Base-by-base conservation (phyloP, 257 asterid genomes). In the Petunia axillaris region DNA sequence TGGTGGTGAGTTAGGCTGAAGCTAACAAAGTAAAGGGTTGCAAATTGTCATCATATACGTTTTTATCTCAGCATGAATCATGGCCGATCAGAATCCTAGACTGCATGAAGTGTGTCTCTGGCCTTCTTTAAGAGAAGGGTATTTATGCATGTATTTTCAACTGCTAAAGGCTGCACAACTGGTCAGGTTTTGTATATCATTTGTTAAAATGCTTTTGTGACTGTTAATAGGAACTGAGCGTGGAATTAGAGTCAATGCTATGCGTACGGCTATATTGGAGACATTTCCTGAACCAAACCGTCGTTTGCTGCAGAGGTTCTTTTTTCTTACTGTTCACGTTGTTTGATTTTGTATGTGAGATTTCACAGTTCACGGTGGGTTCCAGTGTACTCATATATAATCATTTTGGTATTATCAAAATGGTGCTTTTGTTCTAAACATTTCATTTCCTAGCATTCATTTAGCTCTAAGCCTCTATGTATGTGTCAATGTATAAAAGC, bases 221-320 rank as follows among this genome's bases (percentile, higher is more conserved):
- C 79, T 78, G 82, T 82, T 83, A 76, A 82, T 79, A 96, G 99
- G 96, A 86, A 86, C 94, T 85, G 99, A 96, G 2, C 97, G 99
- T 55, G 83, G 89, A 87, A 85, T 82, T 85, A 93, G 95, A 87
- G 89, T 91, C 65, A 83, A 75, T 50, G 98, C 97, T 63, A 92
- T 94, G 94, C 98, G 96, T 78, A 85, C 91, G 65, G 98, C 99
- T 81, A 93, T 96, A 82, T 94, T 92, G 81, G 99, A 96, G 91
- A 96, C 99, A 46, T 96, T 96, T 85, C 99, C 99, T 3, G 99
- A 96, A 90, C 98, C 99, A 82, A 96, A 96, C 82, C 97, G 99
- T 64, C 91, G 95, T 81, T 86, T 96, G 84, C 86, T 96, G 83
- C 98, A 96, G 76, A 94, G 99, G 99, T 94, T 25, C 57, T 80